Base-by-base conservation (phyloP, 2,329 filamentous ascomycete species). In the Chaetomium strumarium region DNA sequence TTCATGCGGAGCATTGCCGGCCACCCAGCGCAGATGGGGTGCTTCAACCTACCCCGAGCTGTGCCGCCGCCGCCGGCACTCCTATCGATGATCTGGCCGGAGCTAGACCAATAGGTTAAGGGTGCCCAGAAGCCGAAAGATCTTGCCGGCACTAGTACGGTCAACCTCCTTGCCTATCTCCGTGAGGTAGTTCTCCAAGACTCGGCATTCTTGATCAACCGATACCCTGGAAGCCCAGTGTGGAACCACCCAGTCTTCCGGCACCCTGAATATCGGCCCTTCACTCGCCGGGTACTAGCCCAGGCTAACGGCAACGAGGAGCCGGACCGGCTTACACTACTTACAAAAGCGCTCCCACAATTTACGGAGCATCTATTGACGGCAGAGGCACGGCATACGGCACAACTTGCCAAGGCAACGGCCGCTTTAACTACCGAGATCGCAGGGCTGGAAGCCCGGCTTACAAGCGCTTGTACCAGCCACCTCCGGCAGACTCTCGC, bases 311-410 rank as follows among this genome's bases (percentile, higher is more conserved):
- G 24, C 24, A 46, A 37, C 7, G 33, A 46, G 44, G 33, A 38
- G 44, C 33, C 33, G 14, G 33, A 38, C 33, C 33, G 17, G 33
- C 44, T 46, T 37, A 38, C 33, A 17, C 17, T 46, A 24, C 33
- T 46, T 24, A 46, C 20, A 37, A 7, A 46, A 10, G 44, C 34
- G 19, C 31, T 46, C 31, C 33, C 33, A 14, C 14, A 37, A 7
- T 38, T 46, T 29, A 46, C 44, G 11, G 44, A 46, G 33, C 33
- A 46, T 46, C 44, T 46, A 24, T 37, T 37, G n/a, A 29, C 34
- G 16, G 33, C 33, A 46, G 44, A 46, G 33, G 44, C 33, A 37
- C 33, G 20, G 31, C 20, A 38, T 38, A 29, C 13, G 3, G 44
- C 8, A 46, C 20, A 46, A 17, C 31, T 46, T 4, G 20, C 34